Conservation (phyloP, 306 rosid species). For the Castanea sativa region DNA sequence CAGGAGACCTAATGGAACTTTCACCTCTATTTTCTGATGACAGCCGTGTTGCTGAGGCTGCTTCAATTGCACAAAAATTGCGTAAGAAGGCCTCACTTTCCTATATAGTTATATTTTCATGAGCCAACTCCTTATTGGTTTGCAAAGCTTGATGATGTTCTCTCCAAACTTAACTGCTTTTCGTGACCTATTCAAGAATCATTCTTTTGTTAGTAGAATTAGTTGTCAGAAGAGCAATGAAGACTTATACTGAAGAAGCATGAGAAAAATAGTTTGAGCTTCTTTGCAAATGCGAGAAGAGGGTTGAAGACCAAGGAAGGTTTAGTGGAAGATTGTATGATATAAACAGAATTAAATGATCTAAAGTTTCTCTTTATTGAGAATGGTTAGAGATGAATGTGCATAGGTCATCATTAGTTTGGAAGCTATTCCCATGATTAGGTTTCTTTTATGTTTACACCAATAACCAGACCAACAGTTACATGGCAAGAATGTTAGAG, state of each 20-base stretch:
- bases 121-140: neutral
- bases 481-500: neutral
- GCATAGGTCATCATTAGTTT: too few relatives aligned
- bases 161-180: neutral
- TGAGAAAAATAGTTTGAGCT: neutral
- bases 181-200: neutral
- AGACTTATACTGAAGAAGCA: neutral
- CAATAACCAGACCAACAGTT: neutral
- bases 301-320: neutral
- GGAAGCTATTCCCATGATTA: too few relatives aligned
- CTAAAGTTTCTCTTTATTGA: neutral
- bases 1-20: constrained; percentile 98
- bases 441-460: too few relatives aligned
- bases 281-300: neutral
- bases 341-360: neutral
- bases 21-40: constrained; percentile 98
- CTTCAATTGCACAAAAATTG: constrained; percentile 96
- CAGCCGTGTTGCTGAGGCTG: constrained; percentile 98
- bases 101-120: constrained; percentile 5
- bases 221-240: neutral
- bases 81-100: constrained; percentile 50
- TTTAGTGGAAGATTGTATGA: neutral
- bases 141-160: neutral
- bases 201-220: neutral
- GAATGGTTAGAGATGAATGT: too few relatives aligned